Percentiles rank a stretch among this genome's conserved stretches.
phyloP scores from a whole-genome alignment of 192 early-diverging fungal genomes.

The Backusella sp. region DNA sequence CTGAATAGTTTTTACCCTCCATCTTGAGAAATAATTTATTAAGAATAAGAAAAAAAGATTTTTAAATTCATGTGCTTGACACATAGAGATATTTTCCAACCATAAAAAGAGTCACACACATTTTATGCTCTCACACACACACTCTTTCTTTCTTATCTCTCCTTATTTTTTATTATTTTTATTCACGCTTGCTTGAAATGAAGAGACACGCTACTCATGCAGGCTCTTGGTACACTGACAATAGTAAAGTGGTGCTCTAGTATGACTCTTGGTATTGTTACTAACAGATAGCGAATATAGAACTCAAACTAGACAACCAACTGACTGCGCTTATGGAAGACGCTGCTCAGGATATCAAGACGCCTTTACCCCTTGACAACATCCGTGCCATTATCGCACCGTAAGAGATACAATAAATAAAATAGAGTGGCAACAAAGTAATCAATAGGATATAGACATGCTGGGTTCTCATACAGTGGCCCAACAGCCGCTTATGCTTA shows the following conservation, averaged over 20 bases:
- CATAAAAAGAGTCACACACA: background rate
- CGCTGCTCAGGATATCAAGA: slow-evolving; percentile 33
- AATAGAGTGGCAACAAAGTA: background rate
- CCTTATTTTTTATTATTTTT: background rate
- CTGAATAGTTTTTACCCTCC: slow-evolving; percentile 39
- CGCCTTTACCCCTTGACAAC: slow-evolving; percentile 41
- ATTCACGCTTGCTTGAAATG: slow-evolving; percentile 3
- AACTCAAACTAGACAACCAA: slow-evolving; percentile 47
- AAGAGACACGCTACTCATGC: slow-evolving; percentile 58
- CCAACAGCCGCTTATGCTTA: slow-evolving; percentile 91
- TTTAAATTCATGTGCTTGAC: background rate
- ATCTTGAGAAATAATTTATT: background rate
- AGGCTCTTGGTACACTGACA: slow-evolving; percentile 67
- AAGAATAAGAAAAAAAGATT: background rate
- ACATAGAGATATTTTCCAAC: background rate
- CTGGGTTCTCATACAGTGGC: slow-evolving; percentile 88
- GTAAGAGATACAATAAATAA: slow-evolving; percentile 41
- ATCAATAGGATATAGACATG: slow-evolving; percentile 61
- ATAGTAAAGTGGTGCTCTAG: slow-evolving; percentile 29
- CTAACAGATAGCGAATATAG: slow-evolving; percentile 26
- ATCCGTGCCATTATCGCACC: slow-evolving; percentile 74
- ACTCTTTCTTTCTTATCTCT: background rate
- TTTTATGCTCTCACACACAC: background rate
- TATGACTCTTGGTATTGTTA: background rate
- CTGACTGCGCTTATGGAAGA: slow-evolving; percentile 50